Base-by-base conservation (phyloP, 192 early-diverging fungal species). In the Backusella morwellensis region DNA sequence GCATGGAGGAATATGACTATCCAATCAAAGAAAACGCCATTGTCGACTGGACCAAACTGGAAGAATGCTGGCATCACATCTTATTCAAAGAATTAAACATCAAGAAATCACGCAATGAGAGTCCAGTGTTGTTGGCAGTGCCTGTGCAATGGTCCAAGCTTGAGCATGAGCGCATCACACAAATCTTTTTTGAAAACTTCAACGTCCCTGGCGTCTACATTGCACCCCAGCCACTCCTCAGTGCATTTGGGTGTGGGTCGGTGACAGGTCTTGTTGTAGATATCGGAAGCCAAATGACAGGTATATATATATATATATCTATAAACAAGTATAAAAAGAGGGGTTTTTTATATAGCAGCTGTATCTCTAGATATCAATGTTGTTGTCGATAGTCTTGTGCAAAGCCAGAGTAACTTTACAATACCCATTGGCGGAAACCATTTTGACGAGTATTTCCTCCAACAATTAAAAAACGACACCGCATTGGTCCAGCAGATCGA, bases 121-220 rank as follows among this genome's bases (percentile, higher is more conserved):
- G 87, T 40, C 92, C 95, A 15, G 88, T 96, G 0, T 59, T 98
- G 70, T 82, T 97, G 42, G 85, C 90, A 21, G 87, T 96, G 4
- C 98, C 98, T n/a, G 84, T 88, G 42, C 76, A 83, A 42, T 98
- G 96, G 97, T 87, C 91, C 17, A 94, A 94, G 74, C 79, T 86
- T 7, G 93, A 97, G 66, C 84, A 90, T 68, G 95, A 96, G 83
- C 85, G 88, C 9, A 87, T 93, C 35, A 89, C 93, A 19, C 95
- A 97, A 83, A 92, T 97, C 44, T 90, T 94, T 72, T 99, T 99
- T 85, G 98, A 99, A 84, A 88, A 92, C 26, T 86, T 98, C 68
- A 98, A 99, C 80, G 89, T 91, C 14, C 93, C 96, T 7, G 89
- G 90, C 19, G 82, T 99, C 32, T 89, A 91, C 72, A 86, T 98